These are phyloP conservation scores for Scutellaria minor DNA, from an alignment of 257 asterid species.

Conservation along the genomic window DNA sequence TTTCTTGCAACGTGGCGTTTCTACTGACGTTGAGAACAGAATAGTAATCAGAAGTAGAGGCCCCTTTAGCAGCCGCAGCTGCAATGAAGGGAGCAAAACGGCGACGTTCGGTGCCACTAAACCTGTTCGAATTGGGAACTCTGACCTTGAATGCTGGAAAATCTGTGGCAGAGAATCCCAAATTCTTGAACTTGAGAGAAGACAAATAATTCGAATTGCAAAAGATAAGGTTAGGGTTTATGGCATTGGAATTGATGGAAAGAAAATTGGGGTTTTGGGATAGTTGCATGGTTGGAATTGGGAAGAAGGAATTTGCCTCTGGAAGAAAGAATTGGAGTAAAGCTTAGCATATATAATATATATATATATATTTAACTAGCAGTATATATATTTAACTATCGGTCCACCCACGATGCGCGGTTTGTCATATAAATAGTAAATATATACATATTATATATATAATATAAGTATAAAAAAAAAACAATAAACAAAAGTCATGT, in stretches of 20 bases:
- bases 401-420: too few relatives aligned
- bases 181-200: constrained; percentile 33
- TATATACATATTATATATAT: too few relatives aligned
- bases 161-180: constrained; percentile 41
- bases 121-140: constrained; percentile 31
- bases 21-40: constrained; percentile 74
- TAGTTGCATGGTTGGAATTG: constrained; percentile 42
- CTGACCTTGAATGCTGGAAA: constrained; percentile 35
- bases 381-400: too few relatives aligned
- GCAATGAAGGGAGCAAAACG: constrained; percentile 50
- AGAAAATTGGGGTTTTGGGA: constrained; percentile 38
- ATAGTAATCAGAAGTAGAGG: constrained; percentile 64
- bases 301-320: background rate
- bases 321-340: background rate
- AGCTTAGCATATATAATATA: too few relatives aligned
- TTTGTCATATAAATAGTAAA: too few relatives aligned
- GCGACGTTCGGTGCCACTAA: constrained; percentile 42
- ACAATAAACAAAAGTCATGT: too few relatives aligned
- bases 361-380: too few relatives aligned
- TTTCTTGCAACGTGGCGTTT: constrained; percentile 82
- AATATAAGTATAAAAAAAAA: too few relatives aligned
- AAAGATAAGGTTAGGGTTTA: constrained; percentile 43
- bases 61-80: constrained; percentile 49
- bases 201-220: constrained; percentile 38
- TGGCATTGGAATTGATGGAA: constrained; percentile 33